A percentile compares a stretch with the other conserved stretches of the same genome.
Conservation (phyloP, 805 yeast genomes). For the Cyberlindnera galapagoensis region DNA sequence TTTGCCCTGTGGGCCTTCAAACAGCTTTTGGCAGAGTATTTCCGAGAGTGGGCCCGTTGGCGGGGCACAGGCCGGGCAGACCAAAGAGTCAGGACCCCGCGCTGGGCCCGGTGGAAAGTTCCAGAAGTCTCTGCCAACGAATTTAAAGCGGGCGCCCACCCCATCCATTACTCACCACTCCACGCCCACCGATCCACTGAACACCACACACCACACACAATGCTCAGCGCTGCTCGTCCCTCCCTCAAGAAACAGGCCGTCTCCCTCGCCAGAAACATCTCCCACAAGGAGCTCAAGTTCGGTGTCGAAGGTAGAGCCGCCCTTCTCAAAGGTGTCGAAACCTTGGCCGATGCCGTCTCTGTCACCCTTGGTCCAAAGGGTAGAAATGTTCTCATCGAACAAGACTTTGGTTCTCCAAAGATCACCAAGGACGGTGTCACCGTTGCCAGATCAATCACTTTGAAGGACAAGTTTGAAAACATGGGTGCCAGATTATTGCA, state of each 20-base stretch:
- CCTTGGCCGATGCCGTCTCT: constrained; percentile 81
- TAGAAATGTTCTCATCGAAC: constrained; percentile 95
- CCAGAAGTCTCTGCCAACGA: no score
- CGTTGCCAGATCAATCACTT: constrained; percentile 81
- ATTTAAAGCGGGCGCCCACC: no score
- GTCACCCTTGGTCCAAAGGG: constrained; percentile 98
- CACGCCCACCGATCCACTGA: no score
- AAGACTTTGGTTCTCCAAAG: constrained; percentile 94
- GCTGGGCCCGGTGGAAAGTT: no score
- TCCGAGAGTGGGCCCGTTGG: no score
- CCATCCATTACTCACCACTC: no score
- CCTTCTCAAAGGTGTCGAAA: constrained; percentile 88
- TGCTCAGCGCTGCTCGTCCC: constrained; percentile 25
- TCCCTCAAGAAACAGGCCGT: constrained; percentile 18
- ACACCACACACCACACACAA: no score
- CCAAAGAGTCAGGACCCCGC: no score
- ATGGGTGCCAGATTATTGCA: constrained; percentile 94
- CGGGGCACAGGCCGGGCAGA: no score
- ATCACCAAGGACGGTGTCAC: constrained; percentile 99
- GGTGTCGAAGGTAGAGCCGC: constrained; percentile 61
- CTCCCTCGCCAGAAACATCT: constrained; percentile 26
- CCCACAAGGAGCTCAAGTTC: constrained; percentile 91
- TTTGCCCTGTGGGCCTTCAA: no score
- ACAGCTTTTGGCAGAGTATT: no score
- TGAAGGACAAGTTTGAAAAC: constrained; percentile 93